These are phyloP conservation scores for Ploettnerulaceae sp. DNA, from an alignment of 2,329 filamentous ascomycete species.

Conservation along the genomic window DNA sequence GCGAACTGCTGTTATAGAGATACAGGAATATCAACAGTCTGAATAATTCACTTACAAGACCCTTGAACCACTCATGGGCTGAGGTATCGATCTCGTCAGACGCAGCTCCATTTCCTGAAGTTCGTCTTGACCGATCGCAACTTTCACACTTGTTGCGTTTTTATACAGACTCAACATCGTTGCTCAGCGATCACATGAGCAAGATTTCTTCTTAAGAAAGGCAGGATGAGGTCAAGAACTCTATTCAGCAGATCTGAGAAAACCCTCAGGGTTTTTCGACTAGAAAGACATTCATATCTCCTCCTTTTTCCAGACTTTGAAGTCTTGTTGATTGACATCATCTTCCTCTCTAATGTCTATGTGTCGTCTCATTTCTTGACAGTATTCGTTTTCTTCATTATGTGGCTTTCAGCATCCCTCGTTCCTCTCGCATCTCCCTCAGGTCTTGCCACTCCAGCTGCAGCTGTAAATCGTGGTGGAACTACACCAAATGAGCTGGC, in stretches of 20 bases:
- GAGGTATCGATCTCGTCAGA: no score
- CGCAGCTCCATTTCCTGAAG: no score
- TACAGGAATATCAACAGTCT: no score
- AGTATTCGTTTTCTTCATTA: background rate
- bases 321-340: background rate
- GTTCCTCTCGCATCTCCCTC: conserved; percentile 3
- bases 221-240: background rate
- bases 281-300: background rate
- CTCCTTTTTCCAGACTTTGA: background rate
- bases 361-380: background rate
- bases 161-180: no score
- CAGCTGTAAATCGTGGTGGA: background rate
- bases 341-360: background rate
- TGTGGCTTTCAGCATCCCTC: background rate
- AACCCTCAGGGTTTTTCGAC: background rate
- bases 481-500: conserved; percentile 25
- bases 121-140: conserved; percentile 3
- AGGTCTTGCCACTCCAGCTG: background rate
- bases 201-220: background rate
- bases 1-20: no score
- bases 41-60: no score
- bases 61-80: no score
- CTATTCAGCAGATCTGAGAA: no score
- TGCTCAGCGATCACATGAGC: background rate
- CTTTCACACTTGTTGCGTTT: background rate